These are phyloP conservation scores for Wickerhamiella azyma DNA, from an alignment of 805 yeast genomes.

Conservation along the genomic window DNA sequence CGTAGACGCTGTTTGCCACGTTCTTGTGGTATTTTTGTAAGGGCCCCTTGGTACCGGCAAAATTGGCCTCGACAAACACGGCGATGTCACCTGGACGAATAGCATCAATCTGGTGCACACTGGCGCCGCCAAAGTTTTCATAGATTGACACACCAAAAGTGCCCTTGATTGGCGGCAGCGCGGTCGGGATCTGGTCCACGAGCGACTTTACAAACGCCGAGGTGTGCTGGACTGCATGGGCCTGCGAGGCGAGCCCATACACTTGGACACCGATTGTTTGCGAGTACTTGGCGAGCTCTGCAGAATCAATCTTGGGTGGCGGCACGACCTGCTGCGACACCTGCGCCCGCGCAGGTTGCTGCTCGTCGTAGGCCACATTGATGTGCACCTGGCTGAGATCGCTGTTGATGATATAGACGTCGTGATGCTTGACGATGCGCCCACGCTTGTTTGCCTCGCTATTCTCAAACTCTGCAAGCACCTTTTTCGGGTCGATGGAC, in stretches of 20 bases:
- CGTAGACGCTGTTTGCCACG: constrained; percentile 45
- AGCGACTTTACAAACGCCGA: neutral
- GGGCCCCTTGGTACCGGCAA: constrained; percentile 47
- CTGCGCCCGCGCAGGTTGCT: constrained; percentile 1
- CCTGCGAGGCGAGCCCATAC: constrained; percentile 31
- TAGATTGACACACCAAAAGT: constrained; percentile 54
- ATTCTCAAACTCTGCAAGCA: constrained; percentile 55
- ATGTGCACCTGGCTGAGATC: constrained; percentile 58
- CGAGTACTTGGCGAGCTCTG: constrained; percentile 26
- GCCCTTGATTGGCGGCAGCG: constrained; percentile 4
- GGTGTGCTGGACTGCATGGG: constrained; percentile 1
- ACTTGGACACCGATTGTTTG: constrained; percentile 39
- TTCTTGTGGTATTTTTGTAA: constrained; percentile 41
- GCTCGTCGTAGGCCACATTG: constrained; percentile 40
- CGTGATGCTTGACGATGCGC: constrained; percentile 37
- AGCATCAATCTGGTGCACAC: constrained; percentile 41
- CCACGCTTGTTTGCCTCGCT: constrained; percentile 42
- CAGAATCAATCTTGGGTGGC: constrained; percentile 3
- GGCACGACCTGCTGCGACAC: constrained; percentile 1
- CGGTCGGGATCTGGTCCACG: constrained; percentile 1
- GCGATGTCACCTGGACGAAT: constrained; percentile 75
- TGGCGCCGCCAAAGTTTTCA: constrained; percentile 37
- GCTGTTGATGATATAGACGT: constrained; percentile 56
- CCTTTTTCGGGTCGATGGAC: constrained; percentile 5
- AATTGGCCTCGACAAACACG: constrained; percentile 60